These are phyloP conservation scores for Suillus decipiens DNA, from an alignment of 768 basidiomycete genomes.

Conservation along the genomic window DNA sequence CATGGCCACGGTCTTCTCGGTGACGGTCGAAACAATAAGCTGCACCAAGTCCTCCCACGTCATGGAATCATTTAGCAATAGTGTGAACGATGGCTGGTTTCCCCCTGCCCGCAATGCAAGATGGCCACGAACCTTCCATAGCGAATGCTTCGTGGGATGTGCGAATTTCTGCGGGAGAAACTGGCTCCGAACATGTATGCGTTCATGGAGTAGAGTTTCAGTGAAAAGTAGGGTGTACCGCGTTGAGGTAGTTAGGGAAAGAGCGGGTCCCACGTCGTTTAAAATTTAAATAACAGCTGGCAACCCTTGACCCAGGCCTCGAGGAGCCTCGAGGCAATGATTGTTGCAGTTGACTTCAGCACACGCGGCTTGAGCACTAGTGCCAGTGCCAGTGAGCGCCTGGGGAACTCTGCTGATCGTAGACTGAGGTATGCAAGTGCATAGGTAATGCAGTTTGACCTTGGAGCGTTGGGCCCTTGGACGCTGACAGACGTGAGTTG, in stretches of 20 bases:
- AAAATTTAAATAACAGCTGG: not conserved
- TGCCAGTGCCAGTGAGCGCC: not conserved
- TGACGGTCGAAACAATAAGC: slow-evolving; percentile 22
- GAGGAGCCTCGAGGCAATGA: slow-evolving; percentile 1
- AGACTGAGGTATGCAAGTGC: not conserved
- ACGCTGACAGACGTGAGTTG: not conserved
- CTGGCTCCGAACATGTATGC: not conserved
- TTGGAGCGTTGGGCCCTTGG: too few species aligned
- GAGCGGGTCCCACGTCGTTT: not conserved
- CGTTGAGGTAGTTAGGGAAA: not conserved
- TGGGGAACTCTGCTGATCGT: not conserved
- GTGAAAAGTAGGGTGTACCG: not conserved
- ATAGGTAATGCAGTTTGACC: not conserved
- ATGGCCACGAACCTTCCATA: not conserved
- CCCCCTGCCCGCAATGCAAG: not conserved
- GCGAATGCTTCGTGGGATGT: not conserved
- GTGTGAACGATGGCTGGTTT: not conserved
- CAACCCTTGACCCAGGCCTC: not conserved
- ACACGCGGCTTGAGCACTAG: not conserved
- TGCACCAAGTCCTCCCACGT: slow-evolving; percentile 17
- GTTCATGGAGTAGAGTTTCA: not conserved
- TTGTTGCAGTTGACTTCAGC: not conserved
- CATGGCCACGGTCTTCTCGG: slow-evolving; percentile 9
- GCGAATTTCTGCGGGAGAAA: not conserved
- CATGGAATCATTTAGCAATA: not conserved